Base-by-base conservation (phyloP, 768 basidiomycete species). In the Pleurotus djamor region DNA sequence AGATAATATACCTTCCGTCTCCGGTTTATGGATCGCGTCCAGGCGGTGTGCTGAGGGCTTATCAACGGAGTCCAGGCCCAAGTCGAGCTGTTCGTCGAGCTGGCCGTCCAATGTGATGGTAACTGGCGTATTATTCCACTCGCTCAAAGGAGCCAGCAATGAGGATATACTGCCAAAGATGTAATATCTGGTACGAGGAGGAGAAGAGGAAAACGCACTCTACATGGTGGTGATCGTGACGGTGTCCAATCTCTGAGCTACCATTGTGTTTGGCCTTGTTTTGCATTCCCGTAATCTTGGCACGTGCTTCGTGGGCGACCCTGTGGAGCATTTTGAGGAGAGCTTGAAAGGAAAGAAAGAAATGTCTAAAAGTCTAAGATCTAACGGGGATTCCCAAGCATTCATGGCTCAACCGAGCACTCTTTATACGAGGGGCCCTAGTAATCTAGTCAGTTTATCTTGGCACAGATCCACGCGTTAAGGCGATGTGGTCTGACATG, bases 131-230 rank as follows among this genome's bases (percentile, higher is more conserved):
- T 44, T 16, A 54, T 60, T 63, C 59, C 61, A 59, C 44, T 54
- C 52, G 48, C 34, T 47, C 16, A 60, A 17, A 47, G 61, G 61
- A 21, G 61, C 61, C n/a, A 63, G 13, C 12, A 60, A 48, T 17
- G 49, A 48, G 33, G 52, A 61, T 57, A 58, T 21, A 37, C 59
- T 60, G 54, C 34, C 35, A 32, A 51, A 36, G 41, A 48, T 48
- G 28, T 41, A 13, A 33, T 44, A 44, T 28, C 21, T 28, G 21
- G 21, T 28, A 28, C 21, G 21, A 43, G 34, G 55, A 45, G 38
- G 50, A 34, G 38, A 54, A 35, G 35, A 47, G 35, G 54, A 50
- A 37, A 35, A 52, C 51, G 32, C 37, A 44, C 54, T 43, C 21
- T 28, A 28, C 21, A 28, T 28, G 21, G 21, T 28, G 21, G 16